Conservation (phyloP, 176 grass and related monocot species). For the Ensete glaucum region DNA sequence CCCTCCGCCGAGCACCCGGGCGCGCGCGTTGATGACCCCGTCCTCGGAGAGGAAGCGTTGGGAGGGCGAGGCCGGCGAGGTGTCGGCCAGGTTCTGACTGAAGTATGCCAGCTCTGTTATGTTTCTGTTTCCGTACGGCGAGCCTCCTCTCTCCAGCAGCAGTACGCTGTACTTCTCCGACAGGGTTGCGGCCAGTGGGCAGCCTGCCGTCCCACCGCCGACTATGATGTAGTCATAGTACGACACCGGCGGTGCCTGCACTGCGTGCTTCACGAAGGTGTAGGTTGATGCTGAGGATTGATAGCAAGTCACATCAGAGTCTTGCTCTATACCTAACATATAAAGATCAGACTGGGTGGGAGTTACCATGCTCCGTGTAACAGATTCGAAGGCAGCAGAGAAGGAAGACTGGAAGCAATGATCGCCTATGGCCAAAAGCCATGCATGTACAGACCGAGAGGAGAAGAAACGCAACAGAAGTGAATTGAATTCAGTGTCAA, state of each 20-base stretch:
- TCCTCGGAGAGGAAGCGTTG: slow-evolving; percentile 9
- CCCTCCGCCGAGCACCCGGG: slow-evolving; percentile 1
- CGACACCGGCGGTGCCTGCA: neutral
- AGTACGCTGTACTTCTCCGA: neutral
- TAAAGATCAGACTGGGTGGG: neutral
- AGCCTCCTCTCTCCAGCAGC: slow-evolving; percentile 7
- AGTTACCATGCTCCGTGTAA: neutral
- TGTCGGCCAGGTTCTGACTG: neutral
- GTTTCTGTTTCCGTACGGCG: neutral
- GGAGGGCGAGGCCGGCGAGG: neutral
- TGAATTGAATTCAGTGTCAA: no score
- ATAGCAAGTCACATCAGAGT: no score
- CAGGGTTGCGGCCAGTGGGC: neutral
- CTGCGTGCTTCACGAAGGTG: neutral
- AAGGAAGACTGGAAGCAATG: neutral
- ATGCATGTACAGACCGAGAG: neutral
- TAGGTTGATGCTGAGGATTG: neutral
- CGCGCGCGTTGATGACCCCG: neutral
- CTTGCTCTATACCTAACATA: neutral
- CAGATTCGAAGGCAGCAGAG: neutral
- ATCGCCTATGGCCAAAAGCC: neutral
- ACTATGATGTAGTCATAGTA: slow-evolving; percentile 9
- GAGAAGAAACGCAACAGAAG: neutral
- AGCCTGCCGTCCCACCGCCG: neutral
- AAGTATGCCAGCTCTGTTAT: slow-evolving; percentile 1